These are phyloP conservation scores for Fusarium sp. DNA, from an alignment of 2,329 filamentous ascomycete genomes.

Conservation along the genomic window DNA sequence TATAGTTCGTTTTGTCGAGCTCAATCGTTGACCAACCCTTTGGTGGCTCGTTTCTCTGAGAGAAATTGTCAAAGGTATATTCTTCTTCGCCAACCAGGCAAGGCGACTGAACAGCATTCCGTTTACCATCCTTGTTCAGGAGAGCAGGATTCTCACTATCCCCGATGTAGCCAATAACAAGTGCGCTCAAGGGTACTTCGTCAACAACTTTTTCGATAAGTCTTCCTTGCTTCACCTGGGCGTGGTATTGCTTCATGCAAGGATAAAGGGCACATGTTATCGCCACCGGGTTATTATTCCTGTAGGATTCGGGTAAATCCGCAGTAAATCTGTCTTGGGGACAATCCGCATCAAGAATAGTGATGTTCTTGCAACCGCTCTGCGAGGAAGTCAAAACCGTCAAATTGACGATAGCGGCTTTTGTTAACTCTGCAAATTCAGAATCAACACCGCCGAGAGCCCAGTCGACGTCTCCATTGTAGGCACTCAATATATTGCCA, in stretches of 20 bases:
- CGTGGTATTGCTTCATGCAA: constrained; percentile 14
- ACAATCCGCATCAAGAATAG: not conserved
- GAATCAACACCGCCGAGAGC: not conserved
- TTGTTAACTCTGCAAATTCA: not conserved
- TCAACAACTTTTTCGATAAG: not conserved
- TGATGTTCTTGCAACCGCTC: not conserved
- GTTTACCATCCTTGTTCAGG: not conserved
- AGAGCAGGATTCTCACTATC: no score
- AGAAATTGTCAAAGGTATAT: not conserved
- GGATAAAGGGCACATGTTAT: constrained; percentile 6
- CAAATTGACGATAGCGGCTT: not conserved
- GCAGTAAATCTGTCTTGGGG: not conserved
- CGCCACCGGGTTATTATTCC: not conserved
- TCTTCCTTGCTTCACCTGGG: not conserved
- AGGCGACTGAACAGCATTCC: not conserved
- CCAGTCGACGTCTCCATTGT: not conserved
- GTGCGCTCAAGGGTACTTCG: not conserved
- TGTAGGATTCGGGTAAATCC: accelerated
- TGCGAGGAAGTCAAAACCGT: not conserved
- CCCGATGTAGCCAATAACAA: not conserved
- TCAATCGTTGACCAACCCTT: no score
- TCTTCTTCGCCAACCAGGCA: not conserved
- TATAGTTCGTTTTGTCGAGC: not conserved
- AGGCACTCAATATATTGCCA: not conserved
- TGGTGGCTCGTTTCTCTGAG: not conserved